phyloP scores from a whole-genome alignment of 75 land plant genomes.

The Pseudotsuga menziesii region DNA sequence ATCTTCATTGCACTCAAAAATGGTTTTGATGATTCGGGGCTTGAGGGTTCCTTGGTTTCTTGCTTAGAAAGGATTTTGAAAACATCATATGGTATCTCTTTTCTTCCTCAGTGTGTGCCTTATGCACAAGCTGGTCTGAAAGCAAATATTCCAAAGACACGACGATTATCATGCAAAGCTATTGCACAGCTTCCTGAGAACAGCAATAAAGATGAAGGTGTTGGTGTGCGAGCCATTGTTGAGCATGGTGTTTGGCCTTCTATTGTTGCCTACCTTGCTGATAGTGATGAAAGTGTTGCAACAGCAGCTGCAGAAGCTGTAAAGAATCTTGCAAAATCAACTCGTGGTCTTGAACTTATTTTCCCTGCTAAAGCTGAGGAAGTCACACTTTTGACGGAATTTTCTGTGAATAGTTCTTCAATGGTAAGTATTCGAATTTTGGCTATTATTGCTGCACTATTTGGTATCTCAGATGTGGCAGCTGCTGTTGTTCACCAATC shows the following conservation, averaged over 20 bases:
- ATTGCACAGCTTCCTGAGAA: no score
- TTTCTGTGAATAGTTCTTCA: no score
- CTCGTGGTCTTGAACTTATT: no score
- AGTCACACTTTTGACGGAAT: no score
- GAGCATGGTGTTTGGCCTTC: background rate
- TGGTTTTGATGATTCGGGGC: conserved; percentile 28
- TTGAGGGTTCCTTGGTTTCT: conserved; percentile 38
- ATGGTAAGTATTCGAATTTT: no score
- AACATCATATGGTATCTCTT: conserved; percentile 55
- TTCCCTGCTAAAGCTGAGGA: no score
- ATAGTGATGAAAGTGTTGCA: background rate
- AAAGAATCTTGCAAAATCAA: background rate
- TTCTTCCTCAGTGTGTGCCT: conserved; percentile 42
- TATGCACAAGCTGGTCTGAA: no score
- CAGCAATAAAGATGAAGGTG: conserved; percentile 5
- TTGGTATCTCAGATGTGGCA: no score
- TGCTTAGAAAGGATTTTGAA: conserved; percentile 53
- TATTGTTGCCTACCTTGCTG: background rate
- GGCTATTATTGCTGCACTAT: no score
- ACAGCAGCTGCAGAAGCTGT: background rate
- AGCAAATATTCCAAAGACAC: no score
- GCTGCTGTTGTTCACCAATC: no score
- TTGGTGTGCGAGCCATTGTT: background rate
- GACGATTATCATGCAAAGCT: no score
- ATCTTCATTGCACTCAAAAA: conserved; percentile 38